A percentile compares a stretch with the other conserved stretches of the same genome.
Conservation (phyloP, 495 filamentous ascomycete genomes). For the Podospora tetraspora region DNA sequence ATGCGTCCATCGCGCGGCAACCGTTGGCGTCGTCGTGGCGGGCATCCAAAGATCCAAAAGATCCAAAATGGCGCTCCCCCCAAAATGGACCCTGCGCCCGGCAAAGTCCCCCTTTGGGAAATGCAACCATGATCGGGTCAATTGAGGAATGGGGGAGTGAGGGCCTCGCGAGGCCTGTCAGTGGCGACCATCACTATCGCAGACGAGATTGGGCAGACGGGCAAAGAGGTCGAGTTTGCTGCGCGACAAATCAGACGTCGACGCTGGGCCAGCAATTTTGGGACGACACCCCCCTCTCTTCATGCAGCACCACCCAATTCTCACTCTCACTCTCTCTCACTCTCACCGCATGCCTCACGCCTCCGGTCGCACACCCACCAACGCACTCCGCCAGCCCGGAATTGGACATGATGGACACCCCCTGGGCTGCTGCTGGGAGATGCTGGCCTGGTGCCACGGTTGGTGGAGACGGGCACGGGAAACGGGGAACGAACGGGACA, state of each 20-base stretch:
- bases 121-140: slow-evolving; percentile 6
- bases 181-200: slow-evolving; percentile 6
- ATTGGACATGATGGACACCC: slow-evolving; percentile 10
- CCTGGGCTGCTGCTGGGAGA: not conserved
- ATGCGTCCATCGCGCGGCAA: not conserved
- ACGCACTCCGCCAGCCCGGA: slow-evolving; percentile 17
- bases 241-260: slow-evolving; percentile 7
- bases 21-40: not conserved
- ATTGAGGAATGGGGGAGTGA: not conserved
- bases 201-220: slow-evolving; percentile 17
- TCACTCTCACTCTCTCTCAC: not conserved
- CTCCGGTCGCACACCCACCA: not conserved
- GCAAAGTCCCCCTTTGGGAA: slow-evolving; percentile 3
- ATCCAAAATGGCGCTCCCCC: not conserved
- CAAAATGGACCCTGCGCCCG: not conserved
- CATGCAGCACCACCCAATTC: not conserved
- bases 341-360: not conserved
- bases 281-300: not conserved
- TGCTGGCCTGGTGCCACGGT: slow-evolving; percentile 15
- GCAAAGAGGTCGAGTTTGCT: slow-evolving; percentile 2
- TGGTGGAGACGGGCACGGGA: slow-evolving; percentile 29
- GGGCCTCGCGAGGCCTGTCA: not conserved
- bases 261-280: not conserved
- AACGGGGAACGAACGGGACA: not conserved
- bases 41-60: not conserved